Base-by-base conservation (phyloP, 352 stramenopile genomes). In the Pythium guiyangense region DNA sequence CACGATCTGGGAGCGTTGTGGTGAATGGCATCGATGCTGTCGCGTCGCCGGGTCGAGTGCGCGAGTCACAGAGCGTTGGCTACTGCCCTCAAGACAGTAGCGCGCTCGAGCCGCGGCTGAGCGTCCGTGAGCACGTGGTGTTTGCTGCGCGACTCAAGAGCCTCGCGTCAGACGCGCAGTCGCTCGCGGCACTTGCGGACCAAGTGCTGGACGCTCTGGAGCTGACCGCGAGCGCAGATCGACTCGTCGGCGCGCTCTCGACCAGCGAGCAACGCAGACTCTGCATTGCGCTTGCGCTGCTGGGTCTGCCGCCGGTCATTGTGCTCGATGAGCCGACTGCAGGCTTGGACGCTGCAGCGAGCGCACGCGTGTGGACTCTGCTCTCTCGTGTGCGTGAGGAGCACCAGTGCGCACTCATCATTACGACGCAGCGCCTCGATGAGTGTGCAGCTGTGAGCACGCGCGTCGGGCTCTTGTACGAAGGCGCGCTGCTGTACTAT, bases 71-170 rank as follows among this genome's bases (percentile, higher is more conserved):
- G 6, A 46, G 60, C 11, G 67, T 94, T 11, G 85, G 84, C 8
- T 94, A 94, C 57, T 96, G 86, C 62, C 77, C 86, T 10, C 83
- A 94, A 50, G 57, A 61, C 6, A 53, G 57, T 29, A 56, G 74
- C 46, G 63, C 63, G 15, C 42, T 69, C 15, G 27, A 52, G 15
- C 42, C 52, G 26, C n/a, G 39, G 12, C 31, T 67, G 29, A 59
- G 27, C 29, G 46, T 52, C 6, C 55, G 44, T 9, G 55, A 67
- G 9, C 49, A 64, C 22, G 17, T 67, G 6, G 4, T 54, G 26
- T 34, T 51, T 3, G 44, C 42, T 14, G 61, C 61, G 6, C 43
- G 50, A 0, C n/a, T 57, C 18, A 55, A 54, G n/a, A 15, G 26
- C 14, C 34, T 57, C 20, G 50, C 31, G 1, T 34, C 25, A 9